These are phyloP conservation scores for Dryas octopetala DNA, from an alignment of 306 rosid species.

Conservation along the genomic window DNA sequence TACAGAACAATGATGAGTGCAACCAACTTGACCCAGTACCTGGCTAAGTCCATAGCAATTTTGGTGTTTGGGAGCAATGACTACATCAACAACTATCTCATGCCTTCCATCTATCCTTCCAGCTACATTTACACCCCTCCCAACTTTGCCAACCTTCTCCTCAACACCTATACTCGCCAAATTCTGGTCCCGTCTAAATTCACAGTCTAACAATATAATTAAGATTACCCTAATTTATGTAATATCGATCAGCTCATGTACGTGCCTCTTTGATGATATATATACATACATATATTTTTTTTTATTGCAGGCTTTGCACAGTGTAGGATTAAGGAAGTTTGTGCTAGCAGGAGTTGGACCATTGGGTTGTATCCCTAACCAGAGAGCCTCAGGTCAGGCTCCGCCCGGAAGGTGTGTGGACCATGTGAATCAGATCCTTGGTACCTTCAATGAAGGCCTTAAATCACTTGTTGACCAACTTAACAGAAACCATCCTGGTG, in stretches of 20 bases:
- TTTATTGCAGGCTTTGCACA: constrained; percentile 42
- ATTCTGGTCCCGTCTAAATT: constrained; percentile 30
- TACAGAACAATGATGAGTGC: constrained; percentile 41
- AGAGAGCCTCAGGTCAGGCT: constrained; percentile 44
- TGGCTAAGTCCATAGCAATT: constrained; percentile 47
- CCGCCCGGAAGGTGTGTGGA: constrained; percentile 59
- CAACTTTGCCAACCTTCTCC: constrained; percentile 59
- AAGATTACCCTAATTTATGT: too few species aligned
- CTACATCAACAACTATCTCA: constrained; percentile 76
- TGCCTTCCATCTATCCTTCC: constrained; percentile 44
- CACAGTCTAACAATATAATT: too few species aligned
- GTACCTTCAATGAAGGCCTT: constrained; percentile 57
- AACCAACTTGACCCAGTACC: constrained; percentile 27
- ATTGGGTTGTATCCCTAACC: constrained; percentile 78
- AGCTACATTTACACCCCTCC: constrained; percentile 47
- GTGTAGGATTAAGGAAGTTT: constrained; percentile 65
- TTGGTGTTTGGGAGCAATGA: constrained; percentile 67
- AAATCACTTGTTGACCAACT: constrained; percentile 51
- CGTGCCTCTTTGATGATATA: too few species aligned
- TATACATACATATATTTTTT: neutral
- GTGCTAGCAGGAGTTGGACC: constrained; percentile 68
- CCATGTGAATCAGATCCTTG: constrained; percentile 61
- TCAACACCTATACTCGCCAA: constrained; percentile 48
- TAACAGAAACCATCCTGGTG: constrained; percentile 41
- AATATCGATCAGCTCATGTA: too few species aligned